Conservation (phyloP, 371 early-diverging fungal genomes). For the Rhizopus microsporus region DNA sequence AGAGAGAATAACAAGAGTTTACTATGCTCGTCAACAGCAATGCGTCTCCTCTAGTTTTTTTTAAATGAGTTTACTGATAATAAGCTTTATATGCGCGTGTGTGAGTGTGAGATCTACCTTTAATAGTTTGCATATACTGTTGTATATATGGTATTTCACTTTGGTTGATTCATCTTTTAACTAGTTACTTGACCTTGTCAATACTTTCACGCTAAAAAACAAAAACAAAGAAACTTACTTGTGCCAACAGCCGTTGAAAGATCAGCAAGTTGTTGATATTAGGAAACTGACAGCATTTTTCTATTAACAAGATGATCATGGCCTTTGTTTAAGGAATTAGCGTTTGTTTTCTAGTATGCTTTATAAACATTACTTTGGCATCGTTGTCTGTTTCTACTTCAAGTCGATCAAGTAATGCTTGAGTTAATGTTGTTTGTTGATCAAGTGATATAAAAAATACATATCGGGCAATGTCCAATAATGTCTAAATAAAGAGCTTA, state of each 20-base stretch:
- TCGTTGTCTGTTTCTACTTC: conserved; percentile 23
- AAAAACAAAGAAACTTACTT: conserved; percentile 14
- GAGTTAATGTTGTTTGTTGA: conserved; percentile 20
- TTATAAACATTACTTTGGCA: conserved; percentile 17
- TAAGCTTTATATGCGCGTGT: neutral
- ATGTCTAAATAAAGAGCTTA: conserved; percentile 11
- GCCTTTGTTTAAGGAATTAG: conserved; percentile 9
- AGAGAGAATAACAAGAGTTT: conserved; percentile 27
- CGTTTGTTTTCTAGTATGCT: neutral
- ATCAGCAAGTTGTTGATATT: conserved; percentile 22
- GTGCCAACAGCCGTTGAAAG: conserved; percentile 15
- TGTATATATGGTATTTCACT: conserved; percentile 48
- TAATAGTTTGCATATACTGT: conserved; percentile 40
- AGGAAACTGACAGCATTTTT: conserved; percentile 24
- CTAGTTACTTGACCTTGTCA: conserved; percentile 13
- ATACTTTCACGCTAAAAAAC: neutral
- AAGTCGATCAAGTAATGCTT: conserved; percentile 13
- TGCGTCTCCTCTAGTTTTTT: conserved; percentile 25
- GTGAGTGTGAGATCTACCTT: conserved; percentile 31
- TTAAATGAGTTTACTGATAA: neutral
- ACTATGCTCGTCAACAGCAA: conserved; percentile 14
- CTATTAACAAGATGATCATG: conserved; percentile 28
- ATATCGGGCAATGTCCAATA: conserved; percentile 18
- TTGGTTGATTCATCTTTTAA: conserved; percentile 47
- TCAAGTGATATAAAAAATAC: conserved; percentile 14